A percentile compares a stretch with the other conserved stretches of the same genome.
phyloP scores from a whole-genome alignment of 345 rosid species.

The Orychophragmus violaceus region DNA sequence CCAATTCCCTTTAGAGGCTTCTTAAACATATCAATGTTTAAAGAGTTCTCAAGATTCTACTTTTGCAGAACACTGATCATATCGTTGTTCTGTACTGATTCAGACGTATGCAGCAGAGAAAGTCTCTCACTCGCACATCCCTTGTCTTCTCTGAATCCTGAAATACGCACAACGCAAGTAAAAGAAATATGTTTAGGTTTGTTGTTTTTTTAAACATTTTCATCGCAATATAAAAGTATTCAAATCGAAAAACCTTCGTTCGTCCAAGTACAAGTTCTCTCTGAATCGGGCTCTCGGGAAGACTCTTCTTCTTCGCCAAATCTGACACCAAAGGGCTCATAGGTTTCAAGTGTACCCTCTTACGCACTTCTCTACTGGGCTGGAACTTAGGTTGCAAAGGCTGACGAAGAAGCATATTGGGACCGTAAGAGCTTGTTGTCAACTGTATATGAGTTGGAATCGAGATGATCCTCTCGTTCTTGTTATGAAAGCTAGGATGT shows the following conservation, averaged over 20 bases:
- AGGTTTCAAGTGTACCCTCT: slow-evolving; percentile 34
- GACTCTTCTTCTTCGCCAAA: slow-evolving; percentile 32
- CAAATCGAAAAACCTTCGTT: slow-evolving; percentile 29
- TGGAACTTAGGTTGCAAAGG: slow-evolving; percentile 58
- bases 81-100: slow-evolving; percentile 44
- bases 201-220: slow-evolving; percentile 5
- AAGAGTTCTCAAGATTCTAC: no score
- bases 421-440: slow-evolving; percentile 41
- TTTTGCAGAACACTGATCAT: slow-evolving; percentile 42
- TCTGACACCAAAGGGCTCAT: slow-evolving; percentile 30
- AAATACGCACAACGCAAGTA: no score
- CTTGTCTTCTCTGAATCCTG: no score
- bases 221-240: not conserved
- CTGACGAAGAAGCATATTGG: slow-evolving; percentile 50
- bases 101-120: slow-evolving; percentile 65
- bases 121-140: slow-evolving; percentile 48
- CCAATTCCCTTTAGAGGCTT: slow-evolving; percentile 81
- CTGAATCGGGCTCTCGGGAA: slow-evolving; percentile 68
- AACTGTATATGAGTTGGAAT: slow-evolving; percentile 38
- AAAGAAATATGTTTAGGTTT: slow-evolving; percentile 27
- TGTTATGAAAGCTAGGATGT: slow-evolving; percentile 63
- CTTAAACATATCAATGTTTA: slow-evolving; percentile 68
- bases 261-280: slow-evolving; percentile 82
- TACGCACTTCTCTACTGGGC: slow-evolving; percentile 39
- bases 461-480: slow-evolving; percentile 43